Evolutionary conservation across 192 early-diverging fungal species (phyloP), one percentile per base, ranked within the genome.

Genomic region (Piromyces sp.): DNA sequence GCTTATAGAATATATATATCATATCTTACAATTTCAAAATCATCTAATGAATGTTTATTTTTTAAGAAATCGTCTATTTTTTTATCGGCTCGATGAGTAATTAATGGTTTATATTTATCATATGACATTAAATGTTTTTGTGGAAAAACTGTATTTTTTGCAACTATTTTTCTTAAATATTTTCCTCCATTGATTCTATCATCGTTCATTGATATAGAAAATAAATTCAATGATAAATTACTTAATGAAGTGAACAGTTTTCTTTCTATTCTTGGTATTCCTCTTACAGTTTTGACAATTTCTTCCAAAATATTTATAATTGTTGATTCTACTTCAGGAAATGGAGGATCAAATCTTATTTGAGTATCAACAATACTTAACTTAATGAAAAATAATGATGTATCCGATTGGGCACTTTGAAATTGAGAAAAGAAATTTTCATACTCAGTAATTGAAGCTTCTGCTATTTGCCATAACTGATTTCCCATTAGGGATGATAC

Each of bases 21-120:
- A n/a, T n/a, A n/a, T n/a, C 86, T 82, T 79, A 90, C 89, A 58
- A 79, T 37, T 81, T 91, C 90, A 78, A 89, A 91, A 68, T 91
- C 90, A 7, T 91, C 90, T 58, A 91, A 83, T 36, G 90, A 90
- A 80, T 92, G 89, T 84, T 88, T 89, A 81, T 92, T 90, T 22
- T 90, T 80, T 84, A 92, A 86, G 82, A 92, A 92, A 30, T 92
- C 91, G 30, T 92, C 91, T 29, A 92, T 87, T 42, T 87, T 79
- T 85, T 92, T 92, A 82, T 92, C 91, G 7, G 91, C 91, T 83
- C 90, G 90, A 30, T 92, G 88, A 22, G 89, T 92, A 80, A 92
- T 82, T 37, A 92, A 82, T 6, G 86, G 80, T 83, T 92, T 92
- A 86, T 91, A 91, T 81, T 91, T 91, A 40, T 92, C 91, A 82